These are phyloP conservation scores for Leptographium flavum DNA, from an alignment of 2,329 filamentous ascomycete genomes.

Conservation along the genomic window DNA sequence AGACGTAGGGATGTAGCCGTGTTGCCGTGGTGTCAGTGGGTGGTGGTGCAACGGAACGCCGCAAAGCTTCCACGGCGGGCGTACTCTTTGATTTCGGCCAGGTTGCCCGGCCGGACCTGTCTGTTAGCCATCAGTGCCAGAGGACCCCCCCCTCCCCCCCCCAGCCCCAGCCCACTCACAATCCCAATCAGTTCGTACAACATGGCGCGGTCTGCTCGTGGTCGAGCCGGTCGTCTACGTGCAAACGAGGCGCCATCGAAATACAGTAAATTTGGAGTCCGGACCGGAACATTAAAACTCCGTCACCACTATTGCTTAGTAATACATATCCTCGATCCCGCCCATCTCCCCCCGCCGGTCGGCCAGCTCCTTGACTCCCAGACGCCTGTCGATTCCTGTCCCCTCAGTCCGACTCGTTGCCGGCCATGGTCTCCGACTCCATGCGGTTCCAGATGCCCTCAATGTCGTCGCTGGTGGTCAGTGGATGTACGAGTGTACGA, in stretches of 20 bases:
- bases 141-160: too few species aligned
- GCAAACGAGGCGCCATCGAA: neutral
- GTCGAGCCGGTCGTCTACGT: neutral
- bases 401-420: slow-evolving; percentile 12
- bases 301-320: neutral
- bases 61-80: slow-evolving; percentile 4
- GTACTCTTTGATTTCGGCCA: slow-evolving; percentile 91
- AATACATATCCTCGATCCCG: too few species aligned
- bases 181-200: slow-evolving; percentile 96
- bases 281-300: neutral
- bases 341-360: too few species aligned
- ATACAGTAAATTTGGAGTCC: neutral
- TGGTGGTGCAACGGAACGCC: too few species aligned
- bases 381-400: too few species aligned
- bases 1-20: too few species aligned
- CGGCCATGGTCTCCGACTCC: slow-evolving; percentile 19
- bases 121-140: neutral
- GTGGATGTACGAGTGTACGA: too few species aligned
- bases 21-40: too few species aligned
- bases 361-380: too few species aligned
- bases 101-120: slow-evolving; percentile 80
- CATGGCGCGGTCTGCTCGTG: slow-evolving; percentile 40
- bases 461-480: slow-evolving; percentile 24
- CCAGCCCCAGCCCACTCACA: slow-evolving; percentile 45
- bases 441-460: slow-evolving; percentile 21